phyloP scores from a whole-genome alignment of 2,329 filamentous ascomycete species.

The Pseudogymnoascus sp. region DNA sequence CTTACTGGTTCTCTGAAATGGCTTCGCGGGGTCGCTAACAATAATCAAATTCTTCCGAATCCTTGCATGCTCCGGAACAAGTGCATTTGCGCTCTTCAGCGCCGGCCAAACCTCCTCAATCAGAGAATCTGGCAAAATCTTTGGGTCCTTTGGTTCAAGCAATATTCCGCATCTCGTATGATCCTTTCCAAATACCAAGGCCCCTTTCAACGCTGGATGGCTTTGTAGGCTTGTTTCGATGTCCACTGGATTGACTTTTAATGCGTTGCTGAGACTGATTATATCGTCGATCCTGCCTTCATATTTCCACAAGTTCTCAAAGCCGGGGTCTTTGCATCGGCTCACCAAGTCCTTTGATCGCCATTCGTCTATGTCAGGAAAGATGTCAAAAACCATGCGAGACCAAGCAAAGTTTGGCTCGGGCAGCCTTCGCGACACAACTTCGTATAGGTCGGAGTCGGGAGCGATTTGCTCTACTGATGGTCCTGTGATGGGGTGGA shows the following conservation, averaged over 20 bases:
- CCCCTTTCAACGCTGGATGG: conserved; percentile 2
- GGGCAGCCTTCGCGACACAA: conserved; percentile 26
- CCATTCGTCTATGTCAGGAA: conserved; percentile 33
- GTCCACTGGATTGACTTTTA: conserved; percentile 1
- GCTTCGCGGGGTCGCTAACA: conserved; percentile 11
- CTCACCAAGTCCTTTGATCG: conserved; percentile 35
- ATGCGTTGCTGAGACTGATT: conserved; percentile 13
- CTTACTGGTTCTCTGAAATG: conserved; percentile 15
- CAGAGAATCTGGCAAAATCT: conserved; percentile 9
- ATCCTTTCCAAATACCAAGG: conserved; percentile 28
- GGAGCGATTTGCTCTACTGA: conserved; percentile 17
- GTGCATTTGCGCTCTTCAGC: conserved; percentile 14
- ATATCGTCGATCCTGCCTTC: conserved; percentile 16
- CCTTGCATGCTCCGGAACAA: conserved; percentile 16
- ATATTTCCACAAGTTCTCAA: conserved; percentile 12
- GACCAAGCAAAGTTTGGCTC: conserved; percentile 20
- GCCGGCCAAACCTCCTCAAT: conserved; percentile 14
- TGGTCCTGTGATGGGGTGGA: conserved; percentile 21
- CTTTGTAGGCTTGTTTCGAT: background rate
- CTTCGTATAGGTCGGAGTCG: conserved; percentile 27
- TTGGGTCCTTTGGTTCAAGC: conserved; percentile 14
- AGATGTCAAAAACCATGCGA: conserved; percentile 32
- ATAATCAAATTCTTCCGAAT: conserved; percentile 14
- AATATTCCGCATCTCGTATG: conserved; percentile 13
- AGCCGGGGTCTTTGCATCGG: conserved; percentile 12